A percentile compares a stretch with the other conserved stretches of the same genome.
Evolutionary conservation across 1,284 basidiomycete species (phyloP).

Genomic region (Tranzscheliella williamsii): DNA sequence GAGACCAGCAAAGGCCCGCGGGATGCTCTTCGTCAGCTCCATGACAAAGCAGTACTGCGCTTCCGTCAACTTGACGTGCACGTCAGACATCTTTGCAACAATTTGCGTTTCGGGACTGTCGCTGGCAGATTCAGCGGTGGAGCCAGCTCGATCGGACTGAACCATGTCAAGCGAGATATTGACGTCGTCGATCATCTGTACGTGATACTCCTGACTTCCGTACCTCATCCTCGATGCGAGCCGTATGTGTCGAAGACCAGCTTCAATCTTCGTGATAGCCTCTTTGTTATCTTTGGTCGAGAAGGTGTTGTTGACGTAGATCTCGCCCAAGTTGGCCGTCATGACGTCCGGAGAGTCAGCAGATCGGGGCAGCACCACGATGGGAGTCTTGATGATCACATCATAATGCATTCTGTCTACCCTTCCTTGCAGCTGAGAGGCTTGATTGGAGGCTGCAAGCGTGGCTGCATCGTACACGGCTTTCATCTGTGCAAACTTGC

Average conservation of each 20-base stretch:
- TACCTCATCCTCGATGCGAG: constrained; percentile 63
- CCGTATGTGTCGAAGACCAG: constrained; percentile 83
- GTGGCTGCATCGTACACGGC: constrained; percentile 94
- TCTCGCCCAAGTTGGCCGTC: constrained; percentile 84
- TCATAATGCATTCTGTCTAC: constrained; percentile 82
- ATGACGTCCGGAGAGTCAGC: constrained; percentile 73
- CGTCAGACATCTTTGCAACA: constrained; percentile 79
- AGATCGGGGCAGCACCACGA: constrained; percentile 83
- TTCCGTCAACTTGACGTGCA: constrained; percentile 86
- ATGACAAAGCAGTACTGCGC: constrained; percentile 83
- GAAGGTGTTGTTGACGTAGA: constrained; percentile 80
- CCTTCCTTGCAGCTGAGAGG: constrained; percentile 69
- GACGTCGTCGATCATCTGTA: constrained; percentile 90
- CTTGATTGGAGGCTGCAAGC: constrained; percentile 85
- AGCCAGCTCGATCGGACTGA: constrained; percentile 63
- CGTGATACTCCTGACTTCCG: constrained; percentile 45
- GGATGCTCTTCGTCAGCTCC: constrained; percentile 73
- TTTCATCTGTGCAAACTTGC: constrained; percentile 76
- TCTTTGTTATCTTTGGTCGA: constrained; percentile 61
- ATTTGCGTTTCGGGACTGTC: constrained; percentile 64
- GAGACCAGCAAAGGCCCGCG: constrained; percentile 67
- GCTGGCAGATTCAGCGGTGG: constrained; percentile 3
- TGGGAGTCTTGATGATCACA: constrained; percentile 86
- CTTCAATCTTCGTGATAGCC: constrained; percentile 66
- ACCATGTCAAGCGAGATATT: constrained; percentile 74